phyloP scores from a whole-genome alignment of 1,139 yeast species.

The Diutina mesorugosa region DNA sequence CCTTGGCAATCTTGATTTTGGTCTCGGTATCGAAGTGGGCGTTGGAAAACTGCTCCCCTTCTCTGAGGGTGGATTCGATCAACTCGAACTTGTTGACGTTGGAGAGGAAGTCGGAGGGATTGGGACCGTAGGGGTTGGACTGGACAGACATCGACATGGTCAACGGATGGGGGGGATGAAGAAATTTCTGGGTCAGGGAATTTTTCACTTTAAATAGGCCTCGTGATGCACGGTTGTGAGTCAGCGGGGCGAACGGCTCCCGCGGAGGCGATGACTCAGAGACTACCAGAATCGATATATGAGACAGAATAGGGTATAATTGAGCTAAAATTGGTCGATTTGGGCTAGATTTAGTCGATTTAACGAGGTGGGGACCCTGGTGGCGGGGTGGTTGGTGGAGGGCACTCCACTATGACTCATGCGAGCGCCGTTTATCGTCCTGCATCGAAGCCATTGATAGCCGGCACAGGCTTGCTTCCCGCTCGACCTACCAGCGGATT shows the following conservation, averaged over 20 bases:
- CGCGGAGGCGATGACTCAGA: no score
- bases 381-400: not conserved
- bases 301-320: no score
- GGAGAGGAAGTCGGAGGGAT: conserved; percentile 44
- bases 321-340: no score
- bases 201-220: not conserved
- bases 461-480: not conserved
- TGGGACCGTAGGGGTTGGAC: conserved; percentile 44
- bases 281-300: no score
- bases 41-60: conserved; percentile 51
- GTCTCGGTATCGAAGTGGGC: conserved; percentile 42
- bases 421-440: conserved; percentile 1
- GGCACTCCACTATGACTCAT: not conserved
- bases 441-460: not conserved
- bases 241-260: not conserved
- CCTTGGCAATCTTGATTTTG: conserved; percentile 43
- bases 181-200: not conserved
- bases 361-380: not conserved
- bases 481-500: not conserved
- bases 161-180: not conserved
- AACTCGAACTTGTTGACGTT: conserved; percentile 39
- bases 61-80: conserved; percentile 44
- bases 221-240: not conserved
- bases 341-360: no score
- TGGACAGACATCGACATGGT: not conserved